Evolutionary conservation across 2,329 filamentous ascomycete species (phyloP).

Genomic region (Tympanopsis confertula): DNA sequence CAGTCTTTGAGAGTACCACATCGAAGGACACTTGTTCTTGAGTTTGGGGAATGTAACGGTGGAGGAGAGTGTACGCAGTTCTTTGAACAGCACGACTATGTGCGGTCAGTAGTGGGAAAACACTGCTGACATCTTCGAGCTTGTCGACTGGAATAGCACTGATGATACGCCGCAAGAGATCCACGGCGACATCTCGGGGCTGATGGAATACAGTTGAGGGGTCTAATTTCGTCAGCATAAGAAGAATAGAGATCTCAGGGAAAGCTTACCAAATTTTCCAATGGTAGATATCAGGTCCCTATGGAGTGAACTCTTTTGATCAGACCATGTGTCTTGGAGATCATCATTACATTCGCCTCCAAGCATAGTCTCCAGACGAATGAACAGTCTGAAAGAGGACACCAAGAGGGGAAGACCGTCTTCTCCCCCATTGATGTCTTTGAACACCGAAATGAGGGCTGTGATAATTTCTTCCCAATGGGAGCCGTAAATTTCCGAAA

Average conservation of each 20-base stretch:
- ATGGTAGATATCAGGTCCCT: conserved; percentile 16
- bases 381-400: conserved; percentile 61
- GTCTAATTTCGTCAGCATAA: conserved; percentile 41
- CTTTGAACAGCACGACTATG: conserved; percentile 66
- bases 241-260: conserved; percentile 46
- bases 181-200: conserved; percentile 65
- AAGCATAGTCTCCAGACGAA: conserved; percentile 42
- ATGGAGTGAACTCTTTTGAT: not conserved
- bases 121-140: conserved; percentile 50
- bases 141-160: conserved; percentile 49
- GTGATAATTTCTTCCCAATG: conserved; percentile 66
- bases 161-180: conserved; percentile 59
- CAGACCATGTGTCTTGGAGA: conserved; percentile 50
- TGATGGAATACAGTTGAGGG: conserved; percentile 19
- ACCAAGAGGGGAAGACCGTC: conserved; percentile 51
- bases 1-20: conserved; percentile 53
- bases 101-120: conserved; percentile 68
- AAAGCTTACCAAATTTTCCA: conserved; percentile 41
- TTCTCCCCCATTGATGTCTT: conserved; percentile 30
- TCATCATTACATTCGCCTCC: conserved; percentile 71
- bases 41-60: conserved; percentile 62
- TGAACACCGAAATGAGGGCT: conserved; percentile 47
- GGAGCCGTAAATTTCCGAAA: conserved; percentile 74
- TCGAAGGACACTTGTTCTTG: conserved; percentile 80
- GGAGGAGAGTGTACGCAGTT: conserved; percentile 69